Percentiles rank a stretch among this genome's conserved stretches.
phyloP scores from a whole-genome alignment of 805 yeast genomes.

The Tetrapisispora pingtungensis region DNA sequence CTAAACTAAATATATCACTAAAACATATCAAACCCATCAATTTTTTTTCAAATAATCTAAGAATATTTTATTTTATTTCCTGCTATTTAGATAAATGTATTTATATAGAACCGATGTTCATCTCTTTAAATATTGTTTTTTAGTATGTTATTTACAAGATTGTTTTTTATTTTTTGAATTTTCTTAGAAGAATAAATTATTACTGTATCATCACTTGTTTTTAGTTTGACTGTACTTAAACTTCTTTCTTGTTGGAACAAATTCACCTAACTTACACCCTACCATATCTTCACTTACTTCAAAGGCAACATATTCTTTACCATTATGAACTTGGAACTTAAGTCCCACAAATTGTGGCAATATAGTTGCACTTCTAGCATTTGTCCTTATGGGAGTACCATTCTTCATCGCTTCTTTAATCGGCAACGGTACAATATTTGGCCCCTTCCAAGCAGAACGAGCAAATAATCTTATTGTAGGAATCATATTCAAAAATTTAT shows the following conservation, averaged over 20 bases:
- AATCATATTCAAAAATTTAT: neutral
- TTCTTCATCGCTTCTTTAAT: conserved; percentile 71
- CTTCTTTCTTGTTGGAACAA: conserved; percentile 86
- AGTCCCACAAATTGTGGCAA: conserved; percentile 93
- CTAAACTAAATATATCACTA: neutral
- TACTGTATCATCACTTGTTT: conserved; percentile 32
- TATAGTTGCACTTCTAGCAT: conserved; percentile 89
- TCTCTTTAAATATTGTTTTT: too few relatives aligned
- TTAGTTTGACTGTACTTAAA: conserved; percentile 73
- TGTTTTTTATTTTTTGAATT: too few relatives aligned
- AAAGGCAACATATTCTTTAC: conserved; percentile 83
- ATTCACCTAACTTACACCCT: conserved; percentile 90
- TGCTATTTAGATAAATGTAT: neutral
- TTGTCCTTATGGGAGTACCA: conserved; percentile 86
- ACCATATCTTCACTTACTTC: conserved; percentile 92
- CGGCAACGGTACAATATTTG: conserved; percentile 92
- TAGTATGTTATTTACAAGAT: neutral
- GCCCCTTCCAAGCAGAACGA: conserved; percentile 66
- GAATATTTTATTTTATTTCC: neutral
- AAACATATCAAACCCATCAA: neutral
- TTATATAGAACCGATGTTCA: neutral
- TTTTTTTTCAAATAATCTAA: neutral
- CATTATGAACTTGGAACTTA: conserved; percentile 91
- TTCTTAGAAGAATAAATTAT: too few relatives aligned
- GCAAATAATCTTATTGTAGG: conserved; percentile 29